These are phyloP conservation scores for Spizellomyces punctatus DNA, from an alignment of 192 early-diverging fungal species.

Conservation along the genomic window DNA sequence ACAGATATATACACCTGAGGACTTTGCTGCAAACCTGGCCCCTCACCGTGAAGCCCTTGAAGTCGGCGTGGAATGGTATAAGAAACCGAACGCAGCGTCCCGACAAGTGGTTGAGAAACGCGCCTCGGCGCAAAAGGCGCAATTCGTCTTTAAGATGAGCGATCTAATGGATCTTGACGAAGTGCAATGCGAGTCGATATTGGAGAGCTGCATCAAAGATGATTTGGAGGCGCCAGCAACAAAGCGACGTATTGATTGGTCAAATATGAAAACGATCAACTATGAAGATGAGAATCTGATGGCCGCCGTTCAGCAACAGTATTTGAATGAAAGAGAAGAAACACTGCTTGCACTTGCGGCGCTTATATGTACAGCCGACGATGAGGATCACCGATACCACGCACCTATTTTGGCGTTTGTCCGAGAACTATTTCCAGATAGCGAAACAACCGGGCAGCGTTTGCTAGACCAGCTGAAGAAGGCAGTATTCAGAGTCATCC, in stretches of 20 bases:
- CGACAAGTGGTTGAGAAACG: slow-evolving; percentile 21
- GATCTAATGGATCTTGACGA: slow-evolving; percentile 31
- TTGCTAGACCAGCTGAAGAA: slow-evolving; percentile 29
- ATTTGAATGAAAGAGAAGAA: slow-evolving; percentile 35
- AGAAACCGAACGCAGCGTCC: slow-evolving; percentile 22
- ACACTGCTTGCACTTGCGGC: slow-evolving; percentile 31
- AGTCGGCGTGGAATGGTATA: slow-evolving; percentile 25
- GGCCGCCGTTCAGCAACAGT: slow-evolving; percentile 25
- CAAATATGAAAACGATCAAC: slow-evolving; percentile 26
- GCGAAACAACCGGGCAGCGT: slow-evolving; percentile 11
- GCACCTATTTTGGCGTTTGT: slow-evolving; percentile 9
- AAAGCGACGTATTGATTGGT: slow-evolving; percentile 31
- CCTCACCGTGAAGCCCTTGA: slow-evolving; percentile 21
- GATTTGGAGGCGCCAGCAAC: slow-evolving; percentile 29
- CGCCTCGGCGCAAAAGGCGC: slow-evolving; percentile 6
- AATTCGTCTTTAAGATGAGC: slow-evolving; percentile 33
- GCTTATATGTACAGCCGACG: slow-evolving; percentile 30
- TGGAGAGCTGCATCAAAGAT: slow-evolving; percentile 31
- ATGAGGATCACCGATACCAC: slow-evolving; percentile 29
- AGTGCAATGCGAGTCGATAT: slow-evolving; percentile 27
- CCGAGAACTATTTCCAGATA: slow-evolving; percentile 2
- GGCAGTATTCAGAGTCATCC: slow-evolving; percentile 14
- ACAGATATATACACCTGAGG: slow-evolving; percentile 8
- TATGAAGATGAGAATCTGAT: slow-evolving; percentile 32
- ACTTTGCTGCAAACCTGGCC: slow-evolving; percentile 15